A percentile compares a stretch with the other conserved stretches of the same genome.
These are phyloP conservation scores for Cladophialophora bantiana DNA, from an alignment of 2,329 filamentous ascomycete genomes.

Conservation along the genomic window DNA sequence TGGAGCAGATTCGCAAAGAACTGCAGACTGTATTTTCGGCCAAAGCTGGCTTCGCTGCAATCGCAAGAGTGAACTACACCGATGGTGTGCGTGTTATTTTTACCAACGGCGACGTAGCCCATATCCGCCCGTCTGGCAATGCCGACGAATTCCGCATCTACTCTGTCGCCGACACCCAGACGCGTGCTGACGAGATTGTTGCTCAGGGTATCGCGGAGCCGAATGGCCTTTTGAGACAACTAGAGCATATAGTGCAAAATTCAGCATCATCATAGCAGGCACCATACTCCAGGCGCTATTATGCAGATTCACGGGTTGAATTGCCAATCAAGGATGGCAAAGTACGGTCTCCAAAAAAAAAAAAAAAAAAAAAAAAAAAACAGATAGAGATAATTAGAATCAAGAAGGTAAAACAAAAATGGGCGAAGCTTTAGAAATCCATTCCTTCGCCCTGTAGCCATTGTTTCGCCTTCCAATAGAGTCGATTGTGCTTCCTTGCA, in stretches of 20 bases:
- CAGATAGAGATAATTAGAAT: too few relatives aligned
- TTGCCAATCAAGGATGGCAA: too few relatives aligned
- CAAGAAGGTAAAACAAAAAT: too few relatives aligned
- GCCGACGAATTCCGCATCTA: slow-evolving; percentile 48
- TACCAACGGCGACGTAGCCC: slow-evolving; percentile 45
- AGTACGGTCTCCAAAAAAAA: too few relatives aligned
- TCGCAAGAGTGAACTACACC: slow-evolving; percentile 44
- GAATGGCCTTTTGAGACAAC: not conserved
- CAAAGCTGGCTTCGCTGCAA: slow-evolving; percentile 40
- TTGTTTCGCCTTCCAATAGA: too few relatives aligned
- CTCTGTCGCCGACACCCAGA: slow-evolving; percentile 44
- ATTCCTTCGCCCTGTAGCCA: too few relatives aligned
- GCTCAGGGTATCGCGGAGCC: slow-evolving; percentile 37
- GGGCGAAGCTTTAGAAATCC: too few relatives aligned
- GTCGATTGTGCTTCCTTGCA: too few relatives aligned
- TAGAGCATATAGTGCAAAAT: slow-evolving; percentile 1
- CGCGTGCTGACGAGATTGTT: slow-evolving; percentile 44
- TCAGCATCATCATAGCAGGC: too few relatives aligned
- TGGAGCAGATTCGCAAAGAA: not conserved
- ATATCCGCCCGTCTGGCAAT: slow-evolving; percentile 46
- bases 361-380: too few relatives aligned
- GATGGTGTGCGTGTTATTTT: slow-evolving; percentile 46
- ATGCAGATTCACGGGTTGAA: too few relatives aligned
- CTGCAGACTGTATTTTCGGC: slow-evolving; percentile 43
- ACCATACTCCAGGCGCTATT: too few relatives aligned